Evolutionary conservation across 2,329 filamentous ascomycete genomes (phyloP).

Genomic region (Erysiphe pulchra): DNA sequence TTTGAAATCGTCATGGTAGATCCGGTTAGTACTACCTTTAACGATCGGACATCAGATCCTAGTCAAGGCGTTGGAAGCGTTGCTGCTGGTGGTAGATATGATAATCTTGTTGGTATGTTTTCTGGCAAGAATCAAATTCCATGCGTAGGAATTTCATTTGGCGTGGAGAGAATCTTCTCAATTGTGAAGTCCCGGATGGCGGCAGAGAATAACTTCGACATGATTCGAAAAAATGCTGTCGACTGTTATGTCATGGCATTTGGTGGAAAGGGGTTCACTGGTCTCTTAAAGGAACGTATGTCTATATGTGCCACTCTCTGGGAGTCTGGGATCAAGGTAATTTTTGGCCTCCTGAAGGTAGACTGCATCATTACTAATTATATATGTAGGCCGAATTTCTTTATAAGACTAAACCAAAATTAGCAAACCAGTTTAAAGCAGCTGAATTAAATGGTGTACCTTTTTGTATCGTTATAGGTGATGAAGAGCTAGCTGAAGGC

Average conservation of each 20-base stretch:
- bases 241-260: conserved; percentile 94
- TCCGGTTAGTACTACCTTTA: conserved; percentile 17
- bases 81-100: conserved; percentile 74
- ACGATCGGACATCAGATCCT: conserved; percentile 53
- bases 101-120: conserved; percentile 88
- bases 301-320: conserved; percentile 50
- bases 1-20: conserved; percentile 61
- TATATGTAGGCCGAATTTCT: conserved; percentile 47
- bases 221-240: conserved; percentile 43
- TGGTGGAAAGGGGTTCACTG: conserved; percentile 61
- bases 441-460: conserved; percentile 60
- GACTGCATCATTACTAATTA: neutral
- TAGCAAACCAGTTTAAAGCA: conserved; percentile 73
- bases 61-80: conserved; percentile 66
- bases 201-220: conserved; percentile 27
- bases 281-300: conserved; percentile 65
- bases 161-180: conserved; percentile 84
- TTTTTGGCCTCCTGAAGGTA: conserved; percentile 3
- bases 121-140: conserved; percentile 62
- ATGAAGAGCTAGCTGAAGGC: conserved; percentile 63
- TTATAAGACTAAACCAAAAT: conserved; percentile 76
- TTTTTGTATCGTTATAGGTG: conserved; percentile 69
- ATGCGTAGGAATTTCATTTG: conserved; percentile 81
- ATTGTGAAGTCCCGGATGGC: conserved; percentile 60
- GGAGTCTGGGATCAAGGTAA: conserved; percentile 64